Evolutionary conservation across 164 flowering plant species (phyloP).

Genomic region (Berberis thunbergii): DNA sequence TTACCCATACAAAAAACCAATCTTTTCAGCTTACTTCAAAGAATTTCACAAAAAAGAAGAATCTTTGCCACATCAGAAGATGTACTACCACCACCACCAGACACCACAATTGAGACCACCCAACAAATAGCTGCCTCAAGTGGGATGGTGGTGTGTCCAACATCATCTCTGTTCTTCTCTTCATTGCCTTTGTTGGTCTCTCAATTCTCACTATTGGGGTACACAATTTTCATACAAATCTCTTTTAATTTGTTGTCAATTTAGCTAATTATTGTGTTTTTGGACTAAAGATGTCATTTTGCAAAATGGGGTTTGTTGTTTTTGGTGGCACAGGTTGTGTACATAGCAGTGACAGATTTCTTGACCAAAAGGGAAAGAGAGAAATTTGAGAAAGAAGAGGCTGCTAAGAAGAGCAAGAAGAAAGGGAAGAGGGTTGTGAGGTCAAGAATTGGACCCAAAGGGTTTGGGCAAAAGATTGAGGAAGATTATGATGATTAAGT

Average conservation of each 20-base stretch:
- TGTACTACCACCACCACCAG: constrained; percentile 10
- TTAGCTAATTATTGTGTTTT: not conserved
- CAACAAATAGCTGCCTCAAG: constrained; percentile 26
- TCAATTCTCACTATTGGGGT: constrained; percentile 81
- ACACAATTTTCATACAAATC: too few species aligned
- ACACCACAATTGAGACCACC: constrained; percentile 24
- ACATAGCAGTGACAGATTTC: constrained; percentile 72
- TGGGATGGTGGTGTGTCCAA: constrained; percentile 32
- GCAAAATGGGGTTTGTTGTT: constrained; percentile 13
- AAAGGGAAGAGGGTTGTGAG: constrained; percentile 25
- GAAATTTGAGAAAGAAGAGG: constrained; percentile 71
- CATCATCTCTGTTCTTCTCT: constrained; percentile 47
- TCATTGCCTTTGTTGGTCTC: constrained; percentile 55
- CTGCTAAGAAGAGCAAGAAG: constrained; percentile 41
- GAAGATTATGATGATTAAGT: constrained; percentile 27
- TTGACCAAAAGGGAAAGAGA: constrained; percentile 72
- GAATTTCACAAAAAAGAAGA: constrained; percentile 3
- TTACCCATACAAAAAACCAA: not conserved
- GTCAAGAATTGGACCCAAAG: constrained; percentile 61
- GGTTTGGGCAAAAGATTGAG: constrained; percentile 63
- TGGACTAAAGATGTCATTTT: constrained; percentile 8
- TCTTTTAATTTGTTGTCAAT: not conserved
- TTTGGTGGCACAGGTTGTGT: constrained; percentile 44
- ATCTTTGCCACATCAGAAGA: constrained; percentile 25
- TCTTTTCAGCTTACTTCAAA: not conserved